Base-by-base conservation (phyloP, 768 basidiomycete genomes). In the Termitomyces sp. region DNA sequence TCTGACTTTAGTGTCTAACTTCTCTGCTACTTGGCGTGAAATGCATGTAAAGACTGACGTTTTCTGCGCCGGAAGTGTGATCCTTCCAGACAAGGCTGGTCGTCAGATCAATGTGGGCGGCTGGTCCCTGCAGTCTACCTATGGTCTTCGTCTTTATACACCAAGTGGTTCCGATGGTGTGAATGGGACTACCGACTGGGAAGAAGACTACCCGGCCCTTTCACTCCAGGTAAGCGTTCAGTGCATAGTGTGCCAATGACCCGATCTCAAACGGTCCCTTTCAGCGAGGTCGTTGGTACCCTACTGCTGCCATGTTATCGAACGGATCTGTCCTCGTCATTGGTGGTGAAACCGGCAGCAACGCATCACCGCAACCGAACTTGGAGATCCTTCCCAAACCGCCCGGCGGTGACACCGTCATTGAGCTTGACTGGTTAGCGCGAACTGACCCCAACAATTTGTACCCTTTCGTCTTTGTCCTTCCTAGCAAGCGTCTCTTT, bases 11-110 rank as follows among this genome's bases (percentile, higher is more conserved):
- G 75, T 75, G 0, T 59, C 75, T 58, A 67, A 81, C 56, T 81
- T 79, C 66, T 65, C 63, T 8, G 71, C 78, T 32, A 81, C 88
- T 7, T 92, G 88, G 88, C 85, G 89, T 38, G 77, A 77, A 59
- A 89, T 92, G 87, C 84, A 90, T 58, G 71, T 90, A 62, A 76
- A 89, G 71, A 77, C 86, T 10, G 87, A 92, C 62, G 88, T 92
- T 11, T 92, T 92, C 75, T 92, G 90, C 66, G 83, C 90, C 4
- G 90, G 75, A 10, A 82, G 82, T 43, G 73, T 92, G 44, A 80
- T 89, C 34, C 80, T 92, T 34, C 90, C 90, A 0, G 90, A 92
- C 66, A 87, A 85, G 59, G 84, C 71, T 16, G 90, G 75, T 3
- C 81, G 87, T 44, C 78, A 83, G 57, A 76, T 87, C 66, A 84